Percentiles rank a stretch among this genome's conserved stretches.
Evolutionary conservation across 2,329 filamentous ascomycete species (phyloP).

Genomic region (Ascomycota sp.): DNA sequence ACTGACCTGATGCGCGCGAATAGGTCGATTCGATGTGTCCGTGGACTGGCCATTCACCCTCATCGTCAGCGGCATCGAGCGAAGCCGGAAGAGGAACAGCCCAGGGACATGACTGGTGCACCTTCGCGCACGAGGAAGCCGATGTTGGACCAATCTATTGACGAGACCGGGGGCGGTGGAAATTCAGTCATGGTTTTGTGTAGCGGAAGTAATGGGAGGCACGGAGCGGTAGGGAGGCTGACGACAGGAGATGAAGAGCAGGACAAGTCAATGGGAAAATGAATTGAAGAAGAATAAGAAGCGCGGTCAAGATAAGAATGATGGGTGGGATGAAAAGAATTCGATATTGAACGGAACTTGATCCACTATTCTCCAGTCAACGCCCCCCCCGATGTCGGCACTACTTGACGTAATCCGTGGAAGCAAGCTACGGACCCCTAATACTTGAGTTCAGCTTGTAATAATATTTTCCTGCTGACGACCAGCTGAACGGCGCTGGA

Average conservation of each 20-base stretch:
- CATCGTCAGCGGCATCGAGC: not conserved
- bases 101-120: slow-evolving; percentile 18
- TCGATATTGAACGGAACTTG: too few relatives aligned
- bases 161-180: slow-evolving; percentile 57
- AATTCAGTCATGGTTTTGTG: slow-evolving; percentile 31
- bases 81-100: too few relatives aligned
- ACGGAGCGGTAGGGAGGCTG: not conserved
- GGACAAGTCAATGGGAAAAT: not conserved
- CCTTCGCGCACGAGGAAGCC: slow-evolving; percentile 87
- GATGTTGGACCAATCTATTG: slow-evolving; percentile 84
- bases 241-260: too few relatives aligned
- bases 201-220: not conserved
- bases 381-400: too few relatives aligned
- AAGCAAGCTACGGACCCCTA: too few relatives aligned
- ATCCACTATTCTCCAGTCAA: too few relatives aligned
- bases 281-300: not conserved
- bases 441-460: too few relatives aligned
- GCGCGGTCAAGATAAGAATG: too few relatives aligned
- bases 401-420: too few relatives aligned
- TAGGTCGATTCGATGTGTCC: slow-evolving; percentile 84
- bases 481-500: too few relatives aligned
- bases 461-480: too few relatives aligned
- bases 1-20: slow-evolving; percentile 51
- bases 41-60: slow-evolving; percentile 41
- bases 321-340: too few relatives aligned